Evolutionary conservation across 2,329 filamentous ascomycete genomes (phyloP), one percentile per base, ranked within the genome.

Genomic region (Eutypella sp.): DNA sequence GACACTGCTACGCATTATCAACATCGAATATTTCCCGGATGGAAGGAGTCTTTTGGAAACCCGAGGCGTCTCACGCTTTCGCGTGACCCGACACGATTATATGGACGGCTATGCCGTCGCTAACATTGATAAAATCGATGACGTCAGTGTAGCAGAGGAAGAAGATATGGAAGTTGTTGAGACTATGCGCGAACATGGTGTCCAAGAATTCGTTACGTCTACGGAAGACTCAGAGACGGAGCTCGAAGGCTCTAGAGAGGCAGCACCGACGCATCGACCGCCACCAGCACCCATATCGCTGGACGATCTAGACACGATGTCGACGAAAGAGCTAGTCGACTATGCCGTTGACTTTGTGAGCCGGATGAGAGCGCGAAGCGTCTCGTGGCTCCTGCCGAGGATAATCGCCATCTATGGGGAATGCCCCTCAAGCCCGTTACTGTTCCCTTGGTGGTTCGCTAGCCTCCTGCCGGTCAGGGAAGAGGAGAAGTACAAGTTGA

Each of bases 381-480:
- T 84, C 0, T 77, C 79, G 0, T 95, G 89, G 89, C 71, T 95
- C 23, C 80, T 87, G 45, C 76, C 82, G 34, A 79, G 84, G 8
- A 83, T 91, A 27, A 70, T 91, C 24, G 70, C 80, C 25, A 82
- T 87, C 5, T 93, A 92, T 53, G 90, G 90, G 11, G 80, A 86
- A 47, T 85, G 84, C 18, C 90, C 89, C 0, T 72, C 79, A 15
- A 88, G 95, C 57, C 83, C 89, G 1, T 83, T 83, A 3, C 64
- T 81, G 1, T 93, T 96, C 54, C 87, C 90, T 0, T 96, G 90
- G 76, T 96, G 91, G 91, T 85, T 96, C 54, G 90, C 87, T 9
- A 88, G 82, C 58, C 82, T 93, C 18, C 67, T 95, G 11, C 89
- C 89, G 0, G 82, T 93, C 31, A 76, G 79, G 13, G 87, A 93